Percentiles rank a stretch among this genome's conserved stretches.
phyloP scores from a whole-genome alignment of 805 yeast species.

The Suhomyces sp. region DNA sequence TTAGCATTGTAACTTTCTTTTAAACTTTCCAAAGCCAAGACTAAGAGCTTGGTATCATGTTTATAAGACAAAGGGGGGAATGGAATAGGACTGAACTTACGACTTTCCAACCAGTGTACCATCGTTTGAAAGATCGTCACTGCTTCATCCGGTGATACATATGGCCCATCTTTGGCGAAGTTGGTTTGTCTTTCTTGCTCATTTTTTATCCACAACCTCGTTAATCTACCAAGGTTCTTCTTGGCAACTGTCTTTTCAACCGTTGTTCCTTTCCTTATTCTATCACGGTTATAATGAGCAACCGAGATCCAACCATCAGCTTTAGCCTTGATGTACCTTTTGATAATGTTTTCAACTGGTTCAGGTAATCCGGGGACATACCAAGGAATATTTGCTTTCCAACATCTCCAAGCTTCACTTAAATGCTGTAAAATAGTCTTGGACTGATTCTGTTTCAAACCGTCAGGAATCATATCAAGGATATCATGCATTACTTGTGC shows the following conservation, averaged over 20 bases:
- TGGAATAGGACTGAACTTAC: constrained; percentile 83
- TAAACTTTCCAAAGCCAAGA: constrained; percentile 83
- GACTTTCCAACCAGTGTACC: constrained; percentile 87
- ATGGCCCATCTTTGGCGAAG: constrained; percentile 85
- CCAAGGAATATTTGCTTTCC: constrained; percentile 99
- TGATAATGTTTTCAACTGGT: constrained; percentile 82
- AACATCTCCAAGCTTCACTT: constrained; percentile 98
- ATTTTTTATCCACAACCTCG: constrained; percentile 86
- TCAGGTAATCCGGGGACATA: constrained; percentile 94
- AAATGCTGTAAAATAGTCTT: constrained; percentile 88
- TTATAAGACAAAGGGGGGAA: constrained; percentile 91
- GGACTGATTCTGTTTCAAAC: constrained; percentile 81
- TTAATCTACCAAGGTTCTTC: constrained; percentile 87
- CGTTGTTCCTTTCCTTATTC: constrained; percentile 84
- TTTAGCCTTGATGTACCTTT: constrained; percentile 87
- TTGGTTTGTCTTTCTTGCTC: constrained; percentile 87
- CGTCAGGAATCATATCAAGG: constrained; percentile 95
- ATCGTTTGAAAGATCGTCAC: constrained; percentile 80
- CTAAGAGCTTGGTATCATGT: constrained; percentile 88
- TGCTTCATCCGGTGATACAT: constrained; percentile 82
- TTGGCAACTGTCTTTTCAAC: constrained; percentile 93
- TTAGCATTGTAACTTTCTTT: constrained; percentile 70
- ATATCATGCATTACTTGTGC: constrained; percentile 96
- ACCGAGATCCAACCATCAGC: constrained; percentile 97
- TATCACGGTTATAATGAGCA: constrained; percentile 88